Conservation (phyloP, 306 rosid genomes). For the Cicer judaicum region DNA sequence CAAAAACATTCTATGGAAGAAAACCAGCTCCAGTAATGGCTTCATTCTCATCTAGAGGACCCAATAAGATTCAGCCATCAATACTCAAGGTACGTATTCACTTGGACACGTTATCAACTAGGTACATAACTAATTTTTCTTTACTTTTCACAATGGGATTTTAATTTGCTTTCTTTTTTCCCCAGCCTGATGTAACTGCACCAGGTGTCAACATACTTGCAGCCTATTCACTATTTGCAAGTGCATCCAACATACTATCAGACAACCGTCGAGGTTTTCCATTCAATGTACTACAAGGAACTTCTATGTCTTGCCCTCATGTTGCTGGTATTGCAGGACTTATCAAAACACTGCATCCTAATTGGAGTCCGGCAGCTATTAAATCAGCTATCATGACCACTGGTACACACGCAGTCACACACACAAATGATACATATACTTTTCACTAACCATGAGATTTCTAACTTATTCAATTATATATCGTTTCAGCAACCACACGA, state of each 20-base stretch:
- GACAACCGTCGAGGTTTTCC: background rate
- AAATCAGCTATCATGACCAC: conserved; percentile 41
- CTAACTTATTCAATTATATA: background rate
- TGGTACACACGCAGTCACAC: background rate
- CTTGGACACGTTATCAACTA: background rate
- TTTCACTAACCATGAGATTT: background rate
- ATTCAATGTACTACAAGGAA: conserved; percentile 28
- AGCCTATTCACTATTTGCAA: conserved; percentile 47
- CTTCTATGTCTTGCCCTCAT: conserved; percentile 43
- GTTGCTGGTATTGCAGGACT: conserved; percentile 30
- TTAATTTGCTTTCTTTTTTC: background rate
- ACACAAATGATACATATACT: background rate
- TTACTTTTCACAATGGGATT: background rate
- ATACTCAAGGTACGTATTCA: conserved; percentile 42
- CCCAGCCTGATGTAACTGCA: conserved; percentile 59
- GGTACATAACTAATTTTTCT: background rate
- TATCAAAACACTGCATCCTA: conserved; percentile 25
- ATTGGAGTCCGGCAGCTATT: conserved; percentile 36
- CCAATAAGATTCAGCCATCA: conserved; percentile 44
- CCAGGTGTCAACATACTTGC: conserved; percentile 60
- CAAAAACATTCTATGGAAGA: conserved; percentile 36
- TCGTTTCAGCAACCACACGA: conserved; percentile 50
- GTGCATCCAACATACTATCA: conserved; percentile 37
- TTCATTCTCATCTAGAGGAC: conserved; percentile 50
- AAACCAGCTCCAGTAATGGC: conserved; percentile 50